Base-by-base conservation (phyloP, 2,329 filamentous ascomycete species). In the Scolecobasidium constrictum region DNA sequence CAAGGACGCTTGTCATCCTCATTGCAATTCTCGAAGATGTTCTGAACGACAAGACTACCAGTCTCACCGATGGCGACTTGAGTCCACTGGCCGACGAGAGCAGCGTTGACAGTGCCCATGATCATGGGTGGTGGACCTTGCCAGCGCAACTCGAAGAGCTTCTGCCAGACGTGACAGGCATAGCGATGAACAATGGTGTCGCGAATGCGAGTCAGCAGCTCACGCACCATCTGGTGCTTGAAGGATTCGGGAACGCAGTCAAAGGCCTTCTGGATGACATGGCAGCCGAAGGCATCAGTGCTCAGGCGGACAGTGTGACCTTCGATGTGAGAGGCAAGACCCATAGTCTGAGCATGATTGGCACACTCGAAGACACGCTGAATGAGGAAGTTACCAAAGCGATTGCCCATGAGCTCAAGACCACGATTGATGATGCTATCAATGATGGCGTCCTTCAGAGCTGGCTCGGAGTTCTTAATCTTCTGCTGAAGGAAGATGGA, bases 401-500 rank as follows among this genome's bases (percentile, higher is more conserved):
- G 86, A 58, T 98, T 98, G 61, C 96, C 77, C 92, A 98, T 98
- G 55, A 98, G 68, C 7, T 86, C 82, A 57, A 95, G 96, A 11
- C 90, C 90, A 60, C 95, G 88, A 31, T 84, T 81, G 48, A 95
- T 87, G 63, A 98, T 98, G 26, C 87, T 84, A 55, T 96, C 87
- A 36, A 98, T 86, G 50, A 98, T 96, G 51, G 94, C 88, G 55
- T 86, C 94, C 64, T 96, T 98, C 61, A 96, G 92, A 56, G 96
- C 88, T 0, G 81, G 73, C 3, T 88, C 95, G 46, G 88, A 88
- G 48, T 95, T 84, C 67, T 98, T 98, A 53, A 98, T 83, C 68
- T 98, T 98, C 66, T 98, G 92, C 62, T 98, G 92, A 35, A 98
- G 71, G 65, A 98, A 98, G 55, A 98, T 96, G 2, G 92, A 98